Evolutionary conservation across 2,329 filamentous ascomycete genomes (phyloP).

Genomic region (Verticillium klebahnii): DNA sequence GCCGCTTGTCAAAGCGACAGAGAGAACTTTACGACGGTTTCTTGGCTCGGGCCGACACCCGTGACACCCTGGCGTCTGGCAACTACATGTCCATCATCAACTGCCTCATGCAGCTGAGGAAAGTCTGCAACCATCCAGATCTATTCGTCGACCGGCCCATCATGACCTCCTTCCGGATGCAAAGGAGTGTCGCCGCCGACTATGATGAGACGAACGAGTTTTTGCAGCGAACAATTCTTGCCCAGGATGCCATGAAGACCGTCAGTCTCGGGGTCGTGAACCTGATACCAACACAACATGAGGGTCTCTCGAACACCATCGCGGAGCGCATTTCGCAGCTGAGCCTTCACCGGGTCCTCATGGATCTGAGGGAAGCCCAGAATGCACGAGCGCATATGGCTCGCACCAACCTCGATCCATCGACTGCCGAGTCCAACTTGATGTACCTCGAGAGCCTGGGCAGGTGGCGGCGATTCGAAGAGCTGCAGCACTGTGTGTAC

Average conservation of each 20-base stretch:
- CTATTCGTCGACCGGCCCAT: constrained; percentile 94
- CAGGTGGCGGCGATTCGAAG: constrained; percentile 67
- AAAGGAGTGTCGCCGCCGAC: constrained; percentile 67
- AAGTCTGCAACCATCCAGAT: constrained; percentile 98
- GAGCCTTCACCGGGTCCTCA: constrained; percentile 64
- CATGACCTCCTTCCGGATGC: constrained; percentile 94
- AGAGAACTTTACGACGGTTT: constrained; percentile 96
- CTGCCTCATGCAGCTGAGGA: constrained; percentile 93
- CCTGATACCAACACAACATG: constrained; percentile 67
- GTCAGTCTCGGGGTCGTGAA: constrained; percentile 77
- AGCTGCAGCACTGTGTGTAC: constrained; percentile 76
- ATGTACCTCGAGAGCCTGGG: constrained; percentile 67
- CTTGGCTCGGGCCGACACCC: constrained; percentile 82
- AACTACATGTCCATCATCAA: constrained; percentile 99
- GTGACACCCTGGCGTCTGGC: constrained; percentile 81
- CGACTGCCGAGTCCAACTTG: constrained; percentile 65
- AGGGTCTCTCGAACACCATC: constrained; percentile 53
- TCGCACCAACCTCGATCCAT: constrained; percentile 54
- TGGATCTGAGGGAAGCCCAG: constrained; percentile 69
- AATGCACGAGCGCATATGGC: constrained; percentile 54
- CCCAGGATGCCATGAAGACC: constrained; percentile 54
- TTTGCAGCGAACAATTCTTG: constrained; percentile 62
- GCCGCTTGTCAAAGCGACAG: constrained; percentile 90
- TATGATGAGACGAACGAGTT: constrained; percentile 70
- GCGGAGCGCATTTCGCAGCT: constrained; percentile 58